Conservation (phyloP, 306 rosid genomes). For the Hippophae tibetana region DNA sequence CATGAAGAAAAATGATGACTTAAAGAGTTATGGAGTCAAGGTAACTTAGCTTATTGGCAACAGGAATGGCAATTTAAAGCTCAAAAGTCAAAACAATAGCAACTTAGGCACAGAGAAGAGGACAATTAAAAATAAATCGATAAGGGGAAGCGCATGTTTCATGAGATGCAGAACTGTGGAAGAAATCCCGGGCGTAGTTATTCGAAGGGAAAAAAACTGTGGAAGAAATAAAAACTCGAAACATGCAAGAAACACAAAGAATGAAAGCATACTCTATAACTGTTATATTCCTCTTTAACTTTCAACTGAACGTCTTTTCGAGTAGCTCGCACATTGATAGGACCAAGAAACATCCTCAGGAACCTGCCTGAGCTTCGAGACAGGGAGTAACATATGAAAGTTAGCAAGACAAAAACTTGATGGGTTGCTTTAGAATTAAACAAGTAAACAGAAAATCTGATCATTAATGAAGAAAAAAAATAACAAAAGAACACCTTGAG, state of each 20-base stretch:
- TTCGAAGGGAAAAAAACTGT: not conserved
- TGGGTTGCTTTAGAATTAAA: not conserved
- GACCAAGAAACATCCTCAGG: conserved; percentile 90
- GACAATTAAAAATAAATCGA: too few relatives aligned
- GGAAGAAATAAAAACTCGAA: not conserved
- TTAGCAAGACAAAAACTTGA: too few relatives aligned
- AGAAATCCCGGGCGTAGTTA: not conserved
- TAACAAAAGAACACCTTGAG: conserved; percentile 45
- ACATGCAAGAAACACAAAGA: not conserved
- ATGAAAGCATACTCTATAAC: conserved; percentile 55
- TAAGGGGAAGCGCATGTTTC: too few relatives aligned
- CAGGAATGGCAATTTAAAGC: too few relatives aligned
- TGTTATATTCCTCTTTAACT: conserved; percentile 96
- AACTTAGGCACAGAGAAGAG: too few relatives aligned
- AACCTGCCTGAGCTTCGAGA: conserved; percentile 40
- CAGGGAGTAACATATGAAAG: not conserved
- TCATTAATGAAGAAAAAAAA: conserved; percentile 2
- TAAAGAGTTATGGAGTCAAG: too few relatives aligned
- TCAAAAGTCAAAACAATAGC: too few relatives aligned
- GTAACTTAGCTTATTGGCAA: too few relatives aligned
- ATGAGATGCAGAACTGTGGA: not conserved
- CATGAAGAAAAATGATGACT: too few relatives aligned
- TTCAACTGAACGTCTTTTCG: conserved; percentile 80
- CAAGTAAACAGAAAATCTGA: not conserved
- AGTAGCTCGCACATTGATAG: conserved; percentile 83